Evolutionary conservation across 768 basidiomycete species (phyloP), one percentile per base, ranked within the genome.

Genomic region (Cystobasidium onofrii): DNA sequence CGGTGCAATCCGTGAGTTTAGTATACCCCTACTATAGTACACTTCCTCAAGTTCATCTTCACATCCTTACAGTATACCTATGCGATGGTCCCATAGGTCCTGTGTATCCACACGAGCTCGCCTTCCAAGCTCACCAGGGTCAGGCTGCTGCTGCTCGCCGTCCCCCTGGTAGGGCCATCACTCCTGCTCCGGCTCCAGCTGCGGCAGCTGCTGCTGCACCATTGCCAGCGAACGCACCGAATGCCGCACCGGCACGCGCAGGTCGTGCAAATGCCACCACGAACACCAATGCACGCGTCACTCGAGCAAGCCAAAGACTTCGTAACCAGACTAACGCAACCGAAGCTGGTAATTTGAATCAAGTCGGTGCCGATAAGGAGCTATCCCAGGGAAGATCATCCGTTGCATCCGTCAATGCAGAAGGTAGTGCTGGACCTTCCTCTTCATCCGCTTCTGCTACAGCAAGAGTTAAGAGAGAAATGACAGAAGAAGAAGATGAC

Each of bases 1-100:
- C 33, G 65, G 65, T 13, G 65, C 65, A 17, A 67, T 67, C 65
- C 65, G 65, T 67, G 10, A 50, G 65, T 67, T 3, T 20, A 33
- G 13, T 61, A 61, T 55, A 61, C 29, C 15, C n/a, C 57, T 39
- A 50, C 44, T 3, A 18, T 13, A n/a, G 25, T 31, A 29, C 65
- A 50, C 9, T 3, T 52, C 27, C 20, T 15, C 6, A 31, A 9
- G 29, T 29, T 12, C 6, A 23, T 31, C n/a, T 34, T 18, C 9
- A 17, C 25, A 20, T 12, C 57, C 13, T 6, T 31, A 27, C 69
- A 71, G 69, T 71, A 7, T 71, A 71, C 55, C 69, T 71, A 18
- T 71, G 69, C 69, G 33, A 55, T n/a, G 69, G 69, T 29, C 4
- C 2, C 1, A 18, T 9, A 3, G 69, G 69, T 15, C 69, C 69